Evolutionary conservation across 352 stramenopile species (phyloP).

Genomic region (Globisporangium spinosum): DNA sequence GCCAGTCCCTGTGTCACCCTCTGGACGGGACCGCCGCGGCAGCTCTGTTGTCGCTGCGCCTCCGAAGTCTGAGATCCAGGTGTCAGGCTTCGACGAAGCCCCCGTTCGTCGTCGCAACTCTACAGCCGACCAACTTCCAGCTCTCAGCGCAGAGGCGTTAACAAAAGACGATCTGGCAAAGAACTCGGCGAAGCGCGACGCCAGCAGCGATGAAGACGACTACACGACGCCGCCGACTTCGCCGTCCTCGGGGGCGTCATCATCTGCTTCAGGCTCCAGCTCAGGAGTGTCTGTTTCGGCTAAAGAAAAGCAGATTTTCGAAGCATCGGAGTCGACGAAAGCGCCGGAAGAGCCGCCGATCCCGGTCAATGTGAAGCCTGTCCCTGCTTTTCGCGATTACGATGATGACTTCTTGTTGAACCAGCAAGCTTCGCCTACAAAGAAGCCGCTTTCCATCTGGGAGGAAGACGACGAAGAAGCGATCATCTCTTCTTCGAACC

Average conservation of each 20-base stretch:
- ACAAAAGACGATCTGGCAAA: neutral
- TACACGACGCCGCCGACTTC: constrained; percentile 16
- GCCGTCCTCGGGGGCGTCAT: constrained; percentile 13
- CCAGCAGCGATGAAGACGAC: constrained; percentile 16
- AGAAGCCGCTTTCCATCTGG: constrained; percentile 16
- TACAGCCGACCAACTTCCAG: constrained; percentile 12
- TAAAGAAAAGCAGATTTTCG: neutral
- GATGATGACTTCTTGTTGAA: constrained; percentile 10
- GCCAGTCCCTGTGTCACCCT: neutral
- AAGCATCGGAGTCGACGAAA: neutral
- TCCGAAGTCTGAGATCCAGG: constrained; percentile 49
- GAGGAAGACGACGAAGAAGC: constrained; percentile 13
- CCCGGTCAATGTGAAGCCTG: neutral
- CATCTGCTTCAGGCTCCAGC: neutral
- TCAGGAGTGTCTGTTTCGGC: neutral
- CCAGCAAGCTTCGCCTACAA: neutral
- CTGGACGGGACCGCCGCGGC: constrained; percentile 7
- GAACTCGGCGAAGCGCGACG: constrained; percentile 3
- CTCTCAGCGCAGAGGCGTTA: neutral
- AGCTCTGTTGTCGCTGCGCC: constrained; percentile 21
- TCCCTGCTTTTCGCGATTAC: constrained; percentile 7
- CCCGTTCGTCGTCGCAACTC: constrained; percentile 25
- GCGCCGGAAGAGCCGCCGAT: constrained; percentile 4
- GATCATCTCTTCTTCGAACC: constrained; percentile 8
- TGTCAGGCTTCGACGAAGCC: constrained; percentile 37